Evolutionary conservation across 2,329 filamentous ascomycete genomes (phyloP), one percentile per base, ranked within the genome.

Genomic region (Chaetothyriales sp.): DNA sequence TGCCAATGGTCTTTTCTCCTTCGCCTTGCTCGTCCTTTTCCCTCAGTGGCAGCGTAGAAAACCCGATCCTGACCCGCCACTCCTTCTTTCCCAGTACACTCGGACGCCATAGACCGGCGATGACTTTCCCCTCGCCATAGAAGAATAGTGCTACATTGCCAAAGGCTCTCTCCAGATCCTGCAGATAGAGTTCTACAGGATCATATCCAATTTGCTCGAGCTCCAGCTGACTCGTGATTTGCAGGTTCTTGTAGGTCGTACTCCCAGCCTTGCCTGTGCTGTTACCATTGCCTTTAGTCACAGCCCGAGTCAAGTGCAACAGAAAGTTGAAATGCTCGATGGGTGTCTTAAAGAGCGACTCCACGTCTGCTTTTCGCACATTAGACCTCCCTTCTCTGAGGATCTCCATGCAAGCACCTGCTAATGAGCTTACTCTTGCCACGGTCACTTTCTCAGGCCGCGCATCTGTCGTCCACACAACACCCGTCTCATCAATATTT

Each of bases 251-350:
- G 73, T 83, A 95, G 26, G 75, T 74, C 28, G 18, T 44, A 39
- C 15, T 39, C 10, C 10, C 32, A 39, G 32, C 12, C 53, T 68
- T 56, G 53, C 64, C 57, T 52, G 63, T n/a, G 51, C 60, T 42
- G 15, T 28, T 42, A n/a, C 4, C 18, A 6, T 44, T 44, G 2
- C 46, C 42, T 45, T 44, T 52, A 19, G 46, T 26, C 46, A 36
- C 39, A 15, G 42, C 25, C 18, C 50, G 47, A 26, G 28, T 26
- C 47, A 96, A 70, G 61, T 83, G 78, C 50, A 98, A 71, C n/a
- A 90, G 70, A 56, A 96, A 83, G 64, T 96, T 87, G 65, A 89
- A 98, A 57, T 95, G 88, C 8, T 68, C 66, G 5, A 86, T 72
- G 0, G 82, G 78, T 2, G 83, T 74, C n/a, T 76, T 72, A 68